Evolutionary conservation across 2,329 filamentous ascomycete genomes (phyloP).

Genomic region (Aureobasidium pullulans): DNA sequence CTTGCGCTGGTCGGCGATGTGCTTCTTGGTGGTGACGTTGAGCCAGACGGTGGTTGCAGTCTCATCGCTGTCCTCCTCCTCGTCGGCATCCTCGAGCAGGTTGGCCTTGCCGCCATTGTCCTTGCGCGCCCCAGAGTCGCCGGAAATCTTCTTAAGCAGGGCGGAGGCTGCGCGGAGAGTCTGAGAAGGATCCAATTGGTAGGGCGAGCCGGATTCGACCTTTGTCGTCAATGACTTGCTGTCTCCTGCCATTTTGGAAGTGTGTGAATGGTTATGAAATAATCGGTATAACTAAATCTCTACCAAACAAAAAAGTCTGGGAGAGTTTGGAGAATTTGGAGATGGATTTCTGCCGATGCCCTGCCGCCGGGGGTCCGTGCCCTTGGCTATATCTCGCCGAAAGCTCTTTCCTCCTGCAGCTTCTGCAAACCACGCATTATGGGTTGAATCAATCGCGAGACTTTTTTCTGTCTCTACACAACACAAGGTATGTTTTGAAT

Average conservation of each 20-base stretch:
- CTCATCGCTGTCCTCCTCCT: conserved; percentile 36
- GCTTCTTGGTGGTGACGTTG: conserved; percentile 57
- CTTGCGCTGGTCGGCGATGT: conserved; percentile 63
- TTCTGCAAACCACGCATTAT: conserved; percentile 8
- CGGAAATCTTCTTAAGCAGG: conserved; percentile 45
- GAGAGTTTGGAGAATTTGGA: background rate
- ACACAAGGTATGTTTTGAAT: background rate
- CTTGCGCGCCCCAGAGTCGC: conserved; percentile 38
- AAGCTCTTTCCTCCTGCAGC: conserved; percentile 10
- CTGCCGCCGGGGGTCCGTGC: background rate
- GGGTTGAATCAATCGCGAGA: conserved; percentile 1
- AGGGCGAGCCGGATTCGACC: conserved; percentile 27
- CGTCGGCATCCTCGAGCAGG: conserved; percentile 44
- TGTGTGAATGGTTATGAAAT: background rate
- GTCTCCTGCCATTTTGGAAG: conserved; percentile 23
- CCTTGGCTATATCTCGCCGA: background rate
- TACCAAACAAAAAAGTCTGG: conserved; percentile 3
- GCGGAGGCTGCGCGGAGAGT: conserved; percentile 53
- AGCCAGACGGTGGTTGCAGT: conserved; percentile 53
- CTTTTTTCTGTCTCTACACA: background rate
- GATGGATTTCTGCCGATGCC: conserved; percentile 5
- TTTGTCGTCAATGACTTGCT: conserved; percentile 32
- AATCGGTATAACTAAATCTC: background rate
- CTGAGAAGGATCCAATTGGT: conserved; percentile 40
- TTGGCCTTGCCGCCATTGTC: conserved; percentile 44